Evolutionary conservation across 352 stramenopile genomes (phyloP), one percentile per base, ranked within the genome.

Genomic region (Phytophthora pinifolia): DNA sequence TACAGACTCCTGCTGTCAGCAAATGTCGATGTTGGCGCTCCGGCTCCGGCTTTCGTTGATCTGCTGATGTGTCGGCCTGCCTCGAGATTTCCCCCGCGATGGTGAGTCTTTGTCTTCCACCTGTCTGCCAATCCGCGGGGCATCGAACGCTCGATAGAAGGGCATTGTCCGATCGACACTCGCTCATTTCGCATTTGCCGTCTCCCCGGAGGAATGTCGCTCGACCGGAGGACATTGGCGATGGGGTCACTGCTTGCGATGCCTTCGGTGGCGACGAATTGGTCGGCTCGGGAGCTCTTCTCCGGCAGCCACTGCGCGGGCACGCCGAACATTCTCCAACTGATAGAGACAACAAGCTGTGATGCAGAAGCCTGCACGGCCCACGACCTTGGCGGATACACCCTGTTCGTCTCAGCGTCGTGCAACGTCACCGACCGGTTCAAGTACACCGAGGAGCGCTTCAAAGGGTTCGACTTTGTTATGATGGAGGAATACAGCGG

Each of bases 401-500:
- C 48, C 5, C 39, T 72, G 6, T 72, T 69, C 49, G 59, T 58
- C n/a, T 39, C 59, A 6, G 45, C 30, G 30, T 33, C 38, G 4
- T 69, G 59, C 36, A 69, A 72, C 36, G 22, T 72, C 30, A 56
- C 44, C 2, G 59, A 72, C 30, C 59, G 64, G 10, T 72, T 72
- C 59, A 34, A 58, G 22, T 72, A 63, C 27, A 62, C 53, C 1
- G 13, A 54, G n/a, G 49, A 69, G 6, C 33, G 38, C 6, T 69
- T 72, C 36, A 47, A 48, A 9, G 64, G 25, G 0, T 59, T 66
- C 54, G 54, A 62, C 59, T 69, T 63, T 46, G 54, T 72, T 4
- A 66, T 72, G 39, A 69, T 72, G 59, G 64, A 69, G 34, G 54
- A 62, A 17, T 72, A 69, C 41, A 37, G n/a, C 6, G 51, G 42